A percentile compares a stretch with the other conserved stretches of the same genome.
Conservation (phyloP, 83 land plant genomes). For the Isoetes engelmannii region DNA sequence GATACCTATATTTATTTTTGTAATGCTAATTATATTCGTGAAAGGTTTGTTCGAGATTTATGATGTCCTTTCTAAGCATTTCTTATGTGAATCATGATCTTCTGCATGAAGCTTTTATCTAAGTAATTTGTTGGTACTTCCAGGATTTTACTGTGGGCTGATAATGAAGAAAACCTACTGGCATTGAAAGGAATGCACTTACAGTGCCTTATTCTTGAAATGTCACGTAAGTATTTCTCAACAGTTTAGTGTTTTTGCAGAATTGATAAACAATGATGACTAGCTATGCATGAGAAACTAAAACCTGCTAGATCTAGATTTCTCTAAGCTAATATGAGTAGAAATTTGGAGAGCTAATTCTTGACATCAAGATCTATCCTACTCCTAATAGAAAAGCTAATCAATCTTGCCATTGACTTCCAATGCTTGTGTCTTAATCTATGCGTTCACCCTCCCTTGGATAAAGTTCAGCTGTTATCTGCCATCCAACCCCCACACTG, state of each 20-base stretch:
- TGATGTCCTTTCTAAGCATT: conserved; percentile 47
- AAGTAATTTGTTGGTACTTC: background rate
- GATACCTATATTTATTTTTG: conserved; percentile 22
- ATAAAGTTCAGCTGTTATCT: too few relatives aligned
- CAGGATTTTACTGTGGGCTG: conserved; percentile 56
- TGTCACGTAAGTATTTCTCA: conserved; percentile 36
- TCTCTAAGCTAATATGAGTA: too few relatives aligned
- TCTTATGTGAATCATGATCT: conserved; percentile 56
- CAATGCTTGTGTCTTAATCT: too few relatives aligned
- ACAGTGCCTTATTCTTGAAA: conserved; percentile 44
- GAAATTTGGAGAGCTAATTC: too few relatives aligned
- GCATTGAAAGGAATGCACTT: conserved; percentile 27
- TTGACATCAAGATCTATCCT: too few relatives aligned
- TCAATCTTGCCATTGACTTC: too few relatives aligned
- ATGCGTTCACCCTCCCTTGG: too few relatives aligned
- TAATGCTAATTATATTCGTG: background rate
- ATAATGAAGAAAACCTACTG: conserved; percentile 33
- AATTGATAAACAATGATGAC: too few relatives aligned
- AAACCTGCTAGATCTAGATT: too few relatives aligned
- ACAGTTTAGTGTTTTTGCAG: too few relatives aligned
- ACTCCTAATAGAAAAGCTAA: too few relatives aligned
- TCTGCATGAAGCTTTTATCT: background rate
- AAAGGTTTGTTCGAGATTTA: background rate
- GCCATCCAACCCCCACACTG: background rate
- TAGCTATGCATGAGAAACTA: too few relatives aligned